A percentile compares a stretch with the other conserved stretches of the same genome.
phyloP scores from a whole-genome alignment of 805 yeast genomes.

The Hanseniaspora lindneri region DNA sequence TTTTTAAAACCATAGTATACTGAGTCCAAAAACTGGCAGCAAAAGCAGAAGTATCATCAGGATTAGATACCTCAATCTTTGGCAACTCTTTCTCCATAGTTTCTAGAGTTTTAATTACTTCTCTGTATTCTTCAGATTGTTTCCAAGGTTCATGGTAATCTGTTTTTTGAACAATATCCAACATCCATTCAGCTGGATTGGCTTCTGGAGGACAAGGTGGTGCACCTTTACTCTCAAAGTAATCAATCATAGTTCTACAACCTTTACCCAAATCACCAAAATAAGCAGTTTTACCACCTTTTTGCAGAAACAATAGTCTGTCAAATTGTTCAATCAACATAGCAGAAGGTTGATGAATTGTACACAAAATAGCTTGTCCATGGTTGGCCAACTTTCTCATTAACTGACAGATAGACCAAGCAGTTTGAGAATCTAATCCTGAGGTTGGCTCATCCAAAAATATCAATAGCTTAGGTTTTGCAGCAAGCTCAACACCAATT shows the following conservation, averaged over 20 bases:
- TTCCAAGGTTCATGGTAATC: constrained; percentile 71
- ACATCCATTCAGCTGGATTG: constrained; percentile 88
- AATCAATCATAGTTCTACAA: constrained; percentile 45
- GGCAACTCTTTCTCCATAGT: constrained; percentile 51
- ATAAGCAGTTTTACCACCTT: constrained; percentile 64
- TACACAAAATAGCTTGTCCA: constrained; percentile 57
- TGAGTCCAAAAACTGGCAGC: constrained; percentile 38
- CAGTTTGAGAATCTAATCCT: constrained; percentile 57
- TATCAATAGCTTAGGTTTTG: constrained; percentile 48
- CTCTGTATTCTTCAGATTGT: constrained; percentile 49
- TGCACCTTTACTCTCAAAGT: constrained; percentile 57
- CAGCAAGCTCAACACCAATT: constrained; percentile 56
- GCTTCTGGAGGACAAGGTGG: constrained; percentile 54
- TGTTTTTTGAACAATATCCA: constrained; percentile 71
- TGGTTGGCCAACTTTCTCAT: constrained; percentile 47
- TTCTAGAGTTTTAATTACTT: constrained; percentile 48
- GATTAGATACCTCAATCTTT: constrained; percentile 28
- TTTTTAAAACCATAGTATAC: constrained; percentile 35
- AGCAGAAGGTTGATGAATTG: constrained; percentile 82
- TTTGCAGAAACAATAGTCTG: constrained; percentile 54
- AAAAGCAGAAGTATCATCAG: constrained; percentile 31
- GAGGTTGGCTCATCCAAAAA: constrained; percentile 62
- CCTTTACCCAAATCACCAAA: constrained; percentile 62
- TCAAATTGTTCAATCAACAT: constrained; percentile 66
- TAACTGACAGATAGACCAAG: constrained; percentile 53